Percentiles rank a stretch among this genome's conserved stretches.
Evolutionary conservation across 2,329 filamentous ascomycete genomes (phyloP).

Genomic region (Aspergillus terreus): DNA sequence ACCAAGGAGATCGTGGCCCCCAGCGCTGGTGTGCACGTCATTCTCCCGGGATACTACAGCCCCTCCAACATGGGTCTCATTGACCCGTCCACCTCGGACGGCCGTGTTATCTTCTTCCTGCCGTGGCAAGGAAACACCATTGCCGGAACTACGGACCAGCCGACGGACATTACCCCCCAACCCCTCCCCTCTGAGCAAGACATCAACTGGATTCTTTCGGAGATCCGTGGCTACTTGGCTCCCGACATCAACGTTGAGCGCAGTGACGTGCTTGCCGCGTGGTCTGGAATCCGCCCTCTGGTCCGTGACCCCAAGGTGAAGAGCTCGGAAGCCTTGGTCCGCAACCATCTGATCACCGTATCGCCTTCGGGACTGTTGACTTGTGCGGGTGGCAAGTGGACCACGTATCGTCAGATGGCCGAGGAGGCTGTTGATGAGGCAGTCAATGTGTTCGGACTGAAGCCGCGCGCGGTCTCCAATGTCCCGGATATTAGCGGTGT

Average conservation of each 20-base stretch:
- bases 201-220: conserved; percentile 82
- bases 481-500: conserved; percentile 67
- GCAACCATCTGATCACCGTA: conserved; percentile 78
- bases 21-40: conserved; percentile 79
- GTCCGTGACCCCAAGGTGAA: conserved; percentile 82
- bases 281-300: conserved; percentile 82
- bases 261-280: conserved; percentile 83
- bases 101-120: conserved; percentile 87
- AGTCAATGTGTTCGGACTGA: conserved; percentile 63
- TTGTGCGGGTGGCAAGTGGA: conserved; percentile 88
- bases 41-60: conserved; percentile 82
- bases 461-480: conserved; percentile 54
- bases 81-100: conserved; percentile 81
- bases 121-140: conserved; percentile 93
- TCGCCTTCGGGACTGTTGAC: conserved; percentile 78
- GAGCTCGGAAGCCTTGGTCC: conserved; percentile 82
- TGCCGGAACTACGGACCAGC: conserved; percentile 80
- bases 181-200: conserved; percentile 78
- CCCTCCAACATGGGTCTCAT: conserved; percentile 83
- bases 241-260: conserved; percentile 81
- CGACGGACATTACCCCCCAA: conserved; percentile 67
- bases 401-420: conserved; percentile 88
- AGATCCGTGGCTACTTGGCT: conserved; percentile 76
- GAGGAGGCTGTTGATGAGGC: conserved; percentile 84
- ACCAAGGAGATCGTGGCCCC: conserved; percentile 78